phyloP scores from a whole-genome alignment of 495 filamentous ascomycete species.

The Talaromyces wortmannii region DNA sequence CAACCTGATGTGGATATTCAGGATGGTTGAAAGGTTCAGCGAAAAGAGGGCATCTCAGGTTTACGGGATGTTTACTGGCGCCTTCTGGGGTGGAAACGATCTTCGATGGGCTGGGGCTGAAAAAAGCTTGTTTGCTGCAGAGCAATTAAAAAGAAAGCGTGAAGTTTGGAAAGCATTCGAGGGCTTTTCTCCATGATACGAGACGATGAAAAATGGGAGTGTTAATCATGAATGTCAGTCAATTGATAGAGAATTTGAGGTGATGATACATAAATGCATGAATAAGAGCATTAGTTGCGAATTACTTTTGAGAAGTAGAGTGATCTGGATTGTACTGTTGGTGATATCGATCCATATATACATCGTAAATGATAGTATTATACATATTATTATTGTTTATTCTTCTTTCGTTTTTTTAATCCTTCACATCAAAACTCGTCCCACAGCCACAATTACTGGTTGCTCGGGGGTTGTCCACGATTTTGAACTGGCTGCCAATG shows the following conservation, averaged over 20 bases:
- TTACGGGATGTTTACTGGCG: too few species aligned
- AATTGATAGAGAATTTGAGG: too few species aligned
- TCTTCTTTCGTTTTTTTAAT: conserved; percentile 19
- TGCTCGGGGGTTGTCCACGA: conserved; percentile 84
- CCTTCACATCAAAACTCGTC: conserved; percentile 92
- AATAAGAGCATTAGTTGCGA: not conserved
- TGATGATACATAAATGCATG: too few species aligned
- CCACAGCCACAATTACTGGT: conserved; percentile 96
- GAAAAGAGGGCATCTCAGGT: too few species aligned
- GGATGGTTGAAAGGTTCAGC: not conserved
- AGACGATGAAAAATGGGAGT: too few species aligned
- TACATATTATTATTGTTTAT: not conserved
- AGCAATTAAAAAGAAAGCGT: too few species aligned
- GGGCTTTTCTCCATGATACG: too few species aligned
- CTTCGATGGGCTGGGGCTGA: too few species aligned
- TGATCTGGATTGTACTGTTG: not conserved
- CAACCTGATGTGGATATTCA: not conserved
- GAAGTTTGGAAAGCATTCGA: too few species aligned
- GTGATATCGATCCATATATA: not conserved
- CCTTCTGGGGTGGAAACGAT: too few species aligned
- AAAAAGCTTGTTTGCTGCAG: too few species aligned
- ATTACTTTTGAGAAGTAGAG: not conserved
- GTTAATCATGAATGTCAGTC: too few species aligned
- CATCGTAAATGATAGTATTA: not conserved
- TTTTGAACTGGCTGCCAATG: conserved; percentile 97